Evolutionary conservation across 1,284 basidiomycete species (phyloP).

Genomic region (Peniophora sp.): DNA sequence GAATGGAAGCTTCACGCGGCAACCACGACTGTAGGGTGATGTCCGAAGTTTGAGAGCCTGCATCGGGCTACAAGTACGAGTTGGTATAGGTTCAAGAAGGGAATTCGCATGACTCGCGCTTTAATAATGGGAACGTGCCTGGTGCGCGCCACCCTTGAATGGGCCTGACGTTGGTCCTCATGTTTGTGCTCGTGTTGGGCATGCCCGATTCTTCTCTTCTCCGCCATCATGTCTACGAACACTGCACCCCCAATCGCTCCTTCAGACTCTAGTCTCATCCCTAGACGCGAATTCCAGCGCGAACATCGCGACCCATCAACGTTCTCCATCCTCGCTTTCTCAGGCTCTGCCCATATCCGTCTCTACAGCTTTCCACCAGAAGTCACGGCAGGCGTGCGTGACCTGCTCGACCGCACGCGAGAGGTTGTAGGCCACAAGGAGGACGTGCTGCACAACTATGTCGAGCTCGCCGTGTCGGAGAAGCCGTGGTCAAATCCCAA

Average conservation of each 20-base stretch:
- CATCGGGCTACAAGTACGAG: too few relatives aligned
- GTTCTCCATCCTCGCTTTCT: constrained; percentile 62
- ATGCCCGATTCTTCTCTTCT: too few relatives aligned
- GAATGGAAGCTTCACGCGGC: too few relatives aligned
- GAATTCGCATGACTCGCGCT: too few relatives aligned
- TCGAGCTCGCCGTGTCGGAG: constrained; percentile 56
- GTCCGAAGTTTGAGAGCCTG: too few relatives aligned
- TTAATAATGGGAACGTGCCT: too few relatives aligned
- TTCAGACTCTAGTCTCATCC: constrained; percentile 36
- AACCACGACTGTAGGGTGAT: too few relatives aligned
- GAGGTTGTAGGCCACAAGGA: constrained; percentile 43
- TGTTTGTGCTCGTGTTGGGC: too few relatives aligned
- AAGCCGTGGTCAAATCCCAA: constrained; percentile 69
- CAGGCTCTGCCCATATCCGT: constrained; percentile 51
- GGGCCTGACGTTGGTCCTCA: too few relatives aligned
- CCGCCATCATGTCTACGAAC: too few relatives aligned
- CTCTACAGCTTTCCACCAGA: constrained; percentile 58
- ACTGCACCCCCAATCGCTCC: constrained; percentile 9
- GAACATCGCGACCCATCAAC: constrained; percentile 46
- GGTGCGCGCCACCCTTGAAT: too few relatives aligned
- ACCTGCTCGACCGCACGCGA: constrained; percentile 41
- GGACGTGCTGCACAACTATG: constrained; percentile 48
- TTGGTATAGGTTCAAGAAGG: too few relatives aligned
- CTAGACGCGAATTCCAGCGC: constrained; percentile 62
- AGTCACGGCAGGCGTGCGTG: constrained; percentile 44